Base-by-base conservation (phyloP, 164 flowering plant genomes). In the Tetracentron sinense region DNA sequence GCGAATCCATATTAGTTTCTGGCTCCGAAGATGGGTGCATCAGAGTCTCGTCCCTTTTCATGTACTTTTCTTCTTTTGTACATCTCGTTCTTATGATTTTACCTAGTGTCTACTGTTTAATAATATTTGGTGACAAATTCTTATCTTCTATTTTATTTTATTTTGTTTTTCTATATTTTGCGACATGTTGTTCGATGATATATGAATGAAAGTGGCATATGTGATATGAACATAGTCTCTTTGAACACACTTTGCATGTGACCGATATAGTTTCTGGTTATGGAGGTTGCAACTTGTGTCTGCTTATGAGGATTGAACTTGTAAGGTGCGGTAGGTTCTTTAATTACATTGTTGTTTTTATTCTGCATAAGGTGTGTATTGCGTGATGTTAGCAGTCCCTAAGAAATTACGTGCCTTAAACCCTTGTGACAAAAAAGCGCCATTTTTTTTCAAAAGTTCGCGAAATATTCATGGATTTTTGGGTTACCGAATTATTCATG, bases 291-390 rank as follows among this genome's bases (percentile, higher is more conserved):
- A 85, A 82, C 83, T 94, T 14, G 77, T 94, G 23, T 89, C 97
- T 50, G 82, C 97, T 67, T 94, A 96, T 21, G 85, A 86, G 81
- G 98, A 94, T 69, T 81, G 84, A 19, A 90, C 98, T 1, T 94
- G 97, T 75, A 94, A 93, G 97, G 98, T 93, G 62, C 33, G 77
- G 29, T 33, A 53, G n/a, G 26, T 53, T 63, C 35, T 52, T n/a
- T 26, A 6, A 30, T 42, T 61, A 19, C 15, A 49, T 46, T 38
- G 11, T 19, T 23, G 27, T 23, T 29, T 17, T 54, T 29, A 7
- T 35, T 27, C 19, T 26, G 31, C 5, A 23, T 23, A 1, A n/a
- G 27, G n/a, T n/a, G n/a, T n/a, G n/a, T n/a, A n/a, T n/a, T n/a
- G n/a, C n/a, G n/a, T n/a, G n/a, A n/a, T n/a, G n/a, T n/a, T n/a